A percentile compares a stretch with the other conserved stretches of the same genome.
Conservation (phyloP, 2,329 filamentous ascomycete species). For the Fragosphaeria purpurea region DNA sequence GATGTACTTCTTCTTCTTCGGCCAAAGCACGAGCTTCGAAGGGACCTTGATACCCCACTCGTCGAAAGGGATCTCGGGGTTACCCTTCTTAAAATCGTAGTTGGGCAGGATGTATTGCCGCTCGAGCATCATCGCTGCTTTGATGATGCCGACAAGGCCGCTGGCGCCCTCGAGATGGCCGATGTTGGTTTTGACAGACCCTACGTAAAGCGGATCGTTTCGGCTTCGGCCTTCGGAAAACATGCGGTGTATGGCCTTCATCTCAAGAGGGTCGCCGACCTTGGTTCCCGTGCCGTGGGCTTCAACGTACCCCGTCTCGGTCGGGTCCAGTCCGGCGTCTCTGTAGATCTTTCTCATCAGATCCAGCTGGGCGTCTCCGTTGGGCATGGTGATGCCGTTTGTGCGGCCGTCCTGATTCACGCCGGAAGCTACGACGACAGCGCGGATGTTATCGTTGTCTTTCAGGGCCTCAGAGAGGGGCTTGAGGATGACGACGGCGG, state of each 20-base stretch:
- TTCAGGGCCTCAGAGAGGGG: conserved; percentile 33
- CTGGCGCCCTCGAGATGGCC: conserved; percentile 38
- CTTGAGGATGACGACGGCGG: conserved; percentile 35
- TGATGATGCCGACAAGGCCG: conserved; percentile 33
- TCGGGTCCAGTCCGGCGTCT: conserved; percentile 45
- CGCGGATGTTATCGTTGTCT: conserved; percentile 41
- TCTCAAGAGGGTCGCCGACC: conserved; percentile 53
- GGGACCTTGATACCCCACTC: conserved; percentile 13
- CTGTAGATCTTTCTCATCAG: conserved; percentile 46
- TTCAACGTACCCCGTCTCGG: conserved; percentile 54
- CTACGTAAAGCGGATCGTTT: conserved; percentile 32
- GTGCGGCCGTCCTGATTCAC: conserved; percentile 57
- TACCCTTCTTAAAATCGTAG: conserved; percentile 27
- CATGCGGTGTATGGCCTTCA: conserved; percentile 38
- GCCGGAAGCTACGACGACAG: conserved; percentile 47
- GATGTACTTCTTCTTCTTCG: conserved; percentile 11
- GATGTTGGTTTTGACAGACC: conserved; percentile 40
- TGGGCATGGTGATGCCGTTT: conserved; percentile 53
- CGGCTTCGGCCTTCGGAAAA: not conserved
- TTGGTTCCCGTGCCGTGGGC: conserved; percentile 61
- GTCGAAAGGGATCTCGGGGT: conserved; percentile 17
- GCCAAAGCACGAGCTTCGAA: conserved; percentile 8
- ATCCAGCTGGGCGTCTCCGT: conserved; percentile 46
- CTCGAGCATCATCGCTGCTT: conserved; percentile 36
- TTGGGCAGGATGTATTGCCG: conserved; percentile 29